These are phyloP conservation scores for Aspergillus sp. DNA, from an alignment of 2,329 filamentous ascomycete species.

Conservation along the genomic window DNA sequence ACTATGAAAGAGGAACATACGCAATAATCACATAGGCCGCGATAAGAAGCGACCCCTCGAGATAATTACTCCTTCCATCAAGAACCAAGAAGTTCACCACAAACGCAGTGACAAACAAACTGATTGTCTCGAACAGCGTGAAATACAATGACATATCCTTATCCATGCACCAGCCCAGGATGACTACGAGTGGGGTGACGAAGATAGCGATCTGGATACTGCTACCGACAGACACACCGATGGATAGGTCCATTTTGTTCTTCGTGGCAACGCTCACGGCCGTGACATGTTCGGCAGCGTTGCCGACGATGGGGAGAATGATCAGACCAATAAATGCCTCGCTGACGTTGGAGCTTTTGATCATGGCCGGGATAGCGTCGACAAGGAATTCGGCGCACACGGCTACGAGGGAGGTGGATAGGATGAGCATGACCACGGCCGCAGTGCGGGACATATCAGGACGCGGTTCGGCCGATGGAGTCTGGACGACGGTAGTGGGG, in stretches of 20 bases:
- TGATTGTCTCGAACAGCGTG: conserved; percentile 56
- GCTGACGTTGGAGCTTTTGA: conserved; percentile 51
- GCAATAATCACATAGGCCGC: conserved; percentile 75
- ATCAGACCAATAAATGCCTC: conserved; percentile 74
- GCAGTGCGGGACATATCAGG: conserved; percentile 48
- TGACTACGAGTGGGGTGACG: conserved; percentile 65
- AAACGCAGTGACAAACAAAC: conserved; percentile 73
- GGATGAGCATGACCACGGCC: conserved; percentile 47
- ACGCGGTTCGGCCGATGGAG: conserved; percentile 10
- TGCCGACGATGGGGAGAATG: conserved; percentile 73
- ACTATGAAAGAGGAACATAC: conserved; percentile 17
- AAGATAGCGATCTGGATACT: conserved; percentile 72
- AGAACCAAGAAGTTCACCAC: conserved; percentile 79
- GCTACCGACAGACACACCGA: conserved; percentile 70
- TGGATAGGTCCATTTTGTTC: conserved; percentile 78
- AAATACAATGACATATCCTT: conserved; percentile 61
- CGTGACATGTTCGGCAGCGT: conserved; percentile 73
- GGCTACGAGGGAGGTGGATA: conserved; percentile 52
- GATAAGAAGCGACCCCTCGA: conserved; percentile 68
- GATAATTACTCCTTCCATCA: conserved; percentile 74
- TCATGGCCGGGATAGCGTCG: conserved; percentile 61
- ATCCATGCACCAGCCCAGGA: conserved; percentile 70
- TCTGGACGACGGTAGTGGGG: conserved; percentile 4
- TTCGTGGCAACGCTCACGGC: conserved; percentile 72
- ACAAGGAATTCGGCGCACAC: conserved; percentile 65